Percentiles rank a stretch among this genome's conserved stretches.
Conservation (phyloP, 2,329 filamentous ascomycete species). For the Stachybotrys chlorohalonatus region DNA sequence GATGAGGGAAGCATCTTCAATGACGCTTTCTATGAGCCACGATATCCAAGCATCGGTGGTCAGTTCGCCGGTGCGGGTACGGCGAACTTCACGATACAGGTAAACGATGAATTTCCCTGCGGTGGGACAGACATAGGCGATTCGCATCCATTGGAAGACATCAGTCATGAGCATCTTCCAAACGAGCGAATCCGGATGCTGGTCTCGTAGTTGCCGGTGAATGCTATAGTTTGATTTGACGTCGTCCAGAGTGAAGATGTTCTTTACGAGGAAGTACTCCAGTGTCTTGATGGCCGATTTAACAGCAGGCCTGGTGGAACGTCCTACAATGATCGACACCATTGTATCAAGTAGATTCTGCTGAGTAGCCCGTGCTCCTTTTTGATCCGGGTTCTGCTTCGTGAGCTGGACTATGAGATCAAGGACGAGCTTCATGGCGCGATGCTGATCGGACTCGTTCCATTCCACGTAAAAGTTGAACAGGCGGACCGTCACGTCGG, state of each 20-base stretch:
- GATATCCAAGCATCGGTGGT: constrained; percentile 40
- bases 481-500: constrained; percentile 36
- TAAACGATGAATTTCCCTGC: constrained; percentile 54
- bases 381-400: constrained; percentile 35
- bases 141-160: constrained; percentile 45
- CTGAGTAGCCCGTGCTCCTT: constrained; percentile 30
- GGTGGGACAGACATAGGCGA: constrained; percentile 48
- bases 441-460: constrained; percentile 57
- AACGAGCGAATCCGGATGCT: constrained; percentile 6
- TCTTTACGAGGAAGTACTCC: constrained; percentile 56
- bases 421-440: constrained; percentile 53
- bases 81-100: constrained; percentile 40
- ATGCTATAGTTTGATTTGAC: constrained; percentile 30
- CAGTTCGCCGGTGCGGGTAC: constrained; percentile 14
- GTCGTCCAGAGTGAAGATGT: constrained; percentile 39
- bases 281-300: constrained; percentile 63
- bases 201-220: background rate
- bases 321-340: constrained; percentile 49
- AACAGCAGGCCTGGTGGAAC: constrained; percentile 52
- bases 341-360: constrained; percentile 39
- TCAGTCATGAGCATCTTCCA: constrained; percentile 44
- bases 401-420: constrained; percentile 47
- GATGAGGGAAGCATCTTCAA: constrained; percentile 39
- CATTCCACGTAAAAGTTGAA: constrained; percentile 58
- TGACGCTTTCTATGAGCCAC: constrained; percentile 45